phyloP scores from a whole-genome alignment of 2,329 filamentous ascomycete species.

The Berkeleyomyces rouxiae region DNA sequence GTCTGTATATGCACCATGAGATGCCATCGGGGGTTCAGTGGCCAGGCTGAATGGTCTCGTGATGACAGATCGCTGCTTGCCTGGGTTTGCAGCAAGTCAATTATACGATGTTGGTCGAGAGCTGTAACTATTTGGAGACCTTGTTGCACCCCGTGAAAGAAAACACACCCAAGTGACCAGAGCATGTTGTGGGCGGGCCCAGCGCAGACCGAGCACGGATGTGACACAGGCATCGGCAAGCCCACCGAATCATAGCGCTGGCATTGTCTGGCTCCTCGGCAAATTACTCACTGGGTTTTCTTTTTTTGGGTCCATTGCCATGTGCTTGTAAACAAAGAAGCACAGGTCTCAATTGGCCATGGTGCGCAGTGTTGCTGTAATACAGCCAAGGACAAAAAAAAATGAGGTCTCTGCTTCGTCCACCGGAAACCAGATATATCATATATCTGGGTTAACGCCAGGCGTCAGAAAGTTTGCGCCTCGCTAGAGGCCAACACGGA shows the following conservation, averaged over 20 bases:
- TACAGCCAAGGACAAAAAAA: background rate
- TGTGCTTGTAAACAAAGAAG: background rate
- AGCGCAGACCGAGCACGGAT: background rate
- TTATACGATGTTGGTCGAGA: no score
- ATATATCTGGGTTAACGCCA: background rate
- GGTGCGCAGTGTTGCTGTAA: background rate
- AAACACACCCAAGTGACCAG: no score
- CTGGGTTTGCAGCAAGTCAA: no score
- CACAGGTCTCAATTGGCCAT: background rate
- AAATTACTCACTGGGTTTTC: background rate
- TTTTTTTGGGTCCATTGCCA: background rate
- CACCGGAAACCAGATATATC: background rate
- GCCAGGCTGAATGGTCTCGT: no score
- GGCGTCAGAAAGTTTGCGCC: background rate
- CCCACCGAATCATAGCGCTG: constrained; percentile 1
- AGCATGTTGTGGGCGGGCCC: background rate
- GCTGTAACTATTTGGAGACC: no score
- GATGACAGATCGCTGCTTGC: no score
- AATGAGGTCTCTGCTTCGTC: background rate
- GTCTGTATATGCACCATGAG: no score
- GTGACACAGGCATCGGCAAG: background rate
- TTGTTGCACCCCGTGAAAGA: no score
- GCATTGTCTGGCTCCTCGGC: background rate
- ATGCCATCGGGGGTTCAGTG: no score
- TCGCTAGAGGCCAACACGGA: background rate